Conservation (phyloP, 345 rosid species). For the Eucalyptus coolabah region DNA sequence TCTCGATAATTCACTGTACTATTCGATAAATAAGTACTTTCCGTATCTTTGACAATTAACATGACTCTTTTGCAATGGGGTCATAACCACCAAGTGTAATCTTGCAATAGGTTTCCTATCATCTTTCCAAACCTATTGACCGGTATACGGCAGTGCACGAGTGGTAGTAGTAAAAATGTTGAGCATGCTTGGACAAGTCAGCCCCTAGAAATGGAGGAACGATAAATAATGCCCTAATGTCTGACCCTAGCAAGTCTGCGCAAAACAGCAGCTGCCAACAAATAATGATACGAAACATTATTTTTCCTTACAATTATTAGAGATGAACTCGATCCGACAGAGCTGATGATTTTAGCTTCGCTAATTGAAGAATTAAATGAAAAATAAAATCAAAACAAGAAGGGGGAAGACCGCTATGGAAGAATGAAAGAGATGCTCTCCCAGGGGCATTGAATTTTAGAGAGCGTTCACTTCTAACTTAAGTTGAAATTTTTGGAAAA, state of each 20-base stretch:
- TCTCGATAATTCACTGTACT: fast-evolving
- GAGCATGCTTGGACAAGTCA: neutral
- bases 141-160: neutral
- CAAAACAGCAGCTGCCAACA: neutral
- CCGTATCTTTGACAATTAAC: fast-evolving
- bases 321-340: neutral
- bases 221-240: neutral
- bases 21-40: neutral
- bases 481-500: neutral
- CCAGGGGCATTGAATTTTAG: neutral
- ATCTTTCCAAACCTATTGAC: neutral
- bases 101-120: neutral
- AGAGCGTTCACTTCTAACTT: neutral
- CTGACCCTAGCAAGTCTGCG: neutral
- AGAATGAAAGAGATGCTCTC: neutral
- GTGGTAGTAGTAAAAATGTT: neutral
- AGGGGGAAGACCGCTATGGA: neutral
- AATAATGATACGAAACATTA: neutral
- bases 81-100: neutral
- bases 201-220: neutral
- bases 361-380: neutral
- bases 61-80: fast-evolving
- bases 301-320: neutral
- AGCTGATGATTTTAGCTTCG: neutral
- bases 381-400: neutral